Percentiles rank a stretch among this genome's conserved stretches.
phyloP scores from a whole-genome alignment of 352 stramenopile genomes.

The Globisporangium canariense region DNA sequence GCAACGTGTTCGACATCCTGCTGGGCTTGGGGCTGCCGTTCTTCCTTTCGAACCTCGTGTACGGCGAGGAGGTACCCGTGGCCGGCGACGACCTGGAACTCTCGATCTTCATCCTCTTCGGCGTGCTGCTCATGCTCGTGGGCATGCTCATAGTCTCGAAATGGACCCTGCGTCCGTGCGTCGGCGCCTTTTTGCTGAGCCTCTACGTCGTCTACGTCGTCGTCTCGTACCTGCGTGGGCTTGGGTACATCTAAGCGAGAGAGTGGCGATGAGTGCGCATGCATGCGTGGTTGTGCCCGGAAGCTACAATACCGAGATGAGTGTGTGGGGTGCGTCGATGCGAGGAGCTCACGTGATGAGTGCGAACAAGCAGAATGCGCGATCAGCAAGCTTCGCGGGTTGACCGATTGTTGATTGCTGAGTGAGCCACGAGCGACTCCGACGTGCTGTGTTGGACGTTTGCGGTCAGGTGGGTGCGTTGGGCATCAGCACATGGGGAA shows the following conservation, averaged over 20 bases:
- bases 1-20: conserved; percentile 86
- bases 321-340: not conserved
- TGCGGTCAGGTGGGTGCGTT: too few relatives aligned
- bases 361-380: too few relatives aligned
- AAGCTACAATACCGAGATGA: not conserved
- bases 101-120: conserved; percentile 67
- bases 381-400: too few relatives aligned
- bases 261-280: not conserved
- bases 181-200: conserved; percentile 37
- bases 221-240: conserved; percentile 51
- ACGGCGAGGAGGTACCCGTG: conserved; percentile 46
- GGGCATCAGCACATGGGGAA: too few relatives aligned
- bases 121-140: conserved; percentile 54
- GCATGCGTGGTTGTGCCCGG: too few relatives aligned
- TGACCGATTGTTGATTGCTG: too few relatives aligned
- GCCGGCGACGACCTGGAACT: conserved; percentile 49
- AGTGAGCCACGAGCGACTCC: too few relatives aligned
- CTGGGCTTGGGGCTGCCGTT: conserved; percentile 76
- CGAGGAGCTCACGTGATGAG: too few relatives aligned
- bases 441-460: too few relatives aligned
- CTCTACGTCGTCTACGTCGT: conserved; percentile 59
- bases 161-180: conserved; percentile 46
- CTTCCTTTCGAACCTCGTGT: conserved; percentile 74
- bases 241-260: conserved; percentile 40
- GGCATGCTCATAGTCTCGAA: conserved; percentile 40